Conservation (phyloP, 2,329 filamentous ascomycete species). For the Colletotrichum shisoi region DNA sequence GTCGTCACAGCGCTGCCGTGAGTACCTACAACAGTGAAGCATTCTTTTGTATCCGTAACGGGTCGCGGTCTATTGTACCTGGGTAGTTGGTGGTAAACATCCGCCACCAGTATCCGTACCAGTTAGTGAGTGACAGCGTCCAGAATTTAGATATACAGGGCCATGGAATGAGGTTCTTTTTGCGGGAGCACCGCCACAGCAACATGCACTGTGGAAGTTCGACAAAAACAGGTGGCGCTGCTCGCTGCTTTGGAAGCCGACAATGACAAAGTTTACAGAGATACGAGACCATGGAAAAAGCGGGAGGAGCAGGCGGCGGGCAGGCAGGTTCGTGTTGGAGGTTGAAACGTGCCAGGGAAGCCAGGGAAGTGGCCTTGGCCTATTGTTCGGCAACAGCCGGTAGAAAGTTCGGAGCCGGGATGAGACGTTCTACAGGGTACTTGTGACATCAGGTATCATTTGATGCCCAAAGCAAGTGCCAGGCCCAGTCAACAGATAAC, state of each 20-base stretch:
- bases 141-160: background rate
- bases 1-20: conserved; percentile 16
- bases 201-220: conserved; percentile 5
- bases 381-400: conserved; percentile 27
- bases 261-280: background rate
- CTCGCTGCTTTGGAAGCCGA: background rate
- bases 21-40: background rate
- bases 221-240: background rate
- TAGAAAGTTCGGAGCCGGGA: conserved; percentile 16
- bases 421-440: conserved; percentile 24
- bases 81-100: background rate
- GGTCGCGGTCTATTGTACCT: background rate
- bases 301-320: background rate
- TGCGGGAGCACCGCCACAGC: conserved; percentile 24
- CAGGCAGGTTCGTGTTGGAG: conserved; percentile 8
- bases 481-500: background rate
- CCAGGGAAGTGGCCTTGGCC: conserved; percentile 19
- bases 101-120: conserved; percentile 3
- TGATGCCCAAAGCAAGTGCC: conserved; percentile 13
- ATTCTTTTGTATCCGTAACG: too few species aligned
- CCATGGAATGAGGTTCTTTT: conserved; percentile 8
- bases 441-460: conserved; percentile 1
- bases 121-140: background rate
- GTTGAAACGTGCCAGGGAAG: conserved; percentile 26
- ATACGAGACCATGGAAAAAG: background rate